Conservation (phyloP, 441 rosid genomes). For the Erodium texanum region DNA sequence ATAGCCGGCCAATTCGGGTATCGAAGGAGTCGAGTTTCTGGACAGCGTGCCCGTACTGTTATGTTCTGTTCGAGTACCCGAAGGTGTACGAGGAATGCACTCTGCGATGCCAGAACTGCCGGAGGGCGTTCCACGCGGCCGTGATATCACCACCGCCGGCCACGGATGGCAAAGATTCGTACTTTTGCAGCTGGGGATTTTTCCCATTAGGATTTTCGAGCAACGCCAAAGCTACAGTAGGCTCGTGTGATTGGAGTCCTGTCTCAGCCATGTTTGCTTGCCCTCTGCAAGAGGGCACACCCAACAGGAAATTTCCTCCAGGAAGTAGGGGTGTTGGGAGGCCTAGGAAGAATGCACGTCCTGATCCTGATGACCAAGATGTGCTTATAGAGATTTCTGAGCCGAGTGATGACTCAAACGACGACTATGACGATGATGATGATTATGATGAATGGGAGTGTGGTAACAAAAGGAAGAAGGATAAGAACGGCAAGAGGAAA, state of each 20-base stretch:
- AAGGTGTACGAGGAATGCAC: conserved; percentile 16
- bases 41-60: conserved; percentile 20
- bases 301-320: too few species aligned
- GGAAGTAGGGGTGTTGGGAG: conserved; percentile 2
- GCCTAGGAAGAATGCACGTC: conserved; percentile 12
- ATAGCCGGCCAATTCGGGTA: conserved; percentile 11
- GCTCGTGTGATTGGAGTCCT: conserved; percentile 54
- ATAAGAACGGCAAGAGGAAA: too few species aligned
- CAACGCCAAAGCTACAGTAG: conserved; percentile 10
- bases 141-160: conserved; percentile 9
- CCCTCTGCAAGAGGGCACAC: conserved; percentile 29
- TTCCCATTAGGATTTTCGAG: conserved; percentile 18
- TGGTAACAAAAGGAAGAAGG: conserved; percentile 7
- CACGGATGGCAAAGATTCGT: conserved; percentile 18
- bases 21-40: conserved; percentile 19
- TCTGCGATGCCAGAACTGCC: conserved; percentile 18
- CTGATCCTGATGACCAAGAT: conserved; percentile 41
- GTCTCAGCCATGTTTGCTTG: conserved; percentile 54
- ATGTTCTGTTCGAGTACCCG: conserved; percentile 15
- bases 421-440: background rate
- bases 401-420: conserved; percentile 31
- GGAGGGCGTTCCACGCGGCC: conserved; percentile 15
- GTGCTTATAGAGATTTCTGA: conserved; percentile 55
- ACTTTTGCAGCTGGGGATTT: conserved; percentile 25
- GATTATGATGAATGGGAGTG: conserved; percentile 31